These are phyloP conservation scores for Malus sylvestris DNA, from an alignment of 306 rosid species.

Conservation along the genomic window DNA sequence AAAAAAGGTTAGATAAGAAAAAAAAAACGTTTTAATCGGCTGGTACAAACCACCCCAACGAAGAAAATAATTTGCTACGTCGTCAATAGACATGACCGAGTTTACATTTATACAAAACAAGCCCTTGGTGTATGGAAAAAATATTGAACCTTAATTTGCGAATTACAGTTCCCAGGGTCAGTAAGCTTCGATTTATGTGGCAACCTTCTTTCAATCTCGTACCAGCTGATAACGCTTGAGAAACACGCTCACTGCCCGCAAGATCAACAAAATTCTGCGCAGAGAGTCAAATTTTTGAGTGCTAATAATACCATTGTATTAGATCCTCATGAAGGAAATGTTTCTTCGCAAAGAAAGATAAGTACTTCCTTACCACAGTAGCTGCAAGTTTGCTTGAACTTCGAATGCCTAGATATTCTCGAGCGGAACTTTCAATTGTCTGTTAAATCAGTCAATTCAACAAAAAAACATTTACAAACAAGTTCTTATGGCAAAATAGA, in stretches of 20 bases:
- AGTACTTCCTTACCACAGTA: constrained; percentile 56
- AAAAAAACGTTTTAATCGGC: too few relatives aligned
- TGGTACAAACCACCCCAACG: too few relatives aligned
- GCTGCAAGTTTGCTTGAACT: constrained; percentile 55
- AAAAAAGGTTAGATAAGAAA: too few relatives aligned
- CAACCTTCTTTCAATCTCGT: constrained; percentile 86
- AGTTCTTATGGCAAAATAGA: neutral
- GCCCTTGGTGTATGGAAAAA: neutral
- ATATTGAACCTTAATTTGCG: constrained; percentile 67
- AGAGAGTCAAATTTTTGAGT: constrained; percentile 14
- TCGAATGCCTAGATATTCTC: constrained; percentile 28
- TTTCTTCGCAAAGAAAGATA: neutral
- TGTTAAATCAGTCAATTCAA: constrained; percentile 21
- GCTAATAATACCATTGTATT: neutral
- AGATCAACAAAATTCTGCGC: constrained; percentile 85
- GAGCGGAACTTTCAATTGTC: constrained; percentile 75
- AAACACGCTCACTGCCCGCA: constrained; percentile 91
- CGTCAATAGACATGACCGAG: neutral
- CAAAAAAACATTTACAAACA: neutral
- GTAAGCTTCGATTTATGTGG: constrained; percentile 90
- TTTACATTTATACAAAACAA: neutral
- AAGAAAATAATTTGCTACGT: too few relatives aligned
- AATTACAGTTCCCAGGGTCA: constrained; percentile 81
- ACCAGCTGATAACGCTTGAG: constrained; percentile 76
- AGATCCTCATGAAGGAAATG: neutral